Conservation (phyloP, 108 stramenopile genomes). For the Asterionellopsis glacialis region DNA sequence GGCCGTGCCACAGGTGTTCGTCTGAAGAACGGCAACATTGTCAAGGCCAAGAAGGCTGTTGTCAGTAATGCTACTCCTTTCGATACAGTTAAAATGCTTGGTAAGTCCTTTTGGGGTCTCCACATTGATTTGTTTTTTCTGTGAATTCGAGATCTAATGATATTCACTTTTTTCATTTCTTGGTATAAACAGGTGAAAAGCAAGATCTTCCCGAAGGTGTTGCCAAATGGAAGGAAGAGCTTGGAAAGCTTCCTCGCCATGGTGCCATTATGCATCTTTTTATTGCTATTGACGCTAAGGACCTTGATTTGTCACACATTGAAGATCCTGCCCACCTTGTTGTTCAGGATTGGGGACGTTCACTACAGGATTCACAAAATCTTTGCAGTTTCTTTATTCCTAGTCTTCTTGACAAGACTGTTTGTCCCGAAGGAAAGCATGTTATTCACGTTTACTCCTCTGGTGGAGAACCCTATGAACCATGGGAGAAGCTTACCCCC, state of each 20-base stretch:
- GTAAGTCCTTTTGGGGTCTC: constrained; percentile 5
- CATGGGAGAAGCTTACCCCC: constrained; percentile 90
- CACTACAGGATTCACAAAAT: constrained; percentile 89
- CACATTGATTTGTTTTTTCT: neutral
- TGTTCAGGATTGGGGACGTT: constrained; percentile 88
- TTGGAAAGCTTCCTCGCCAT: constrained; percentile 81
- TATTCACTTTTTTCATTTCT: neutral
- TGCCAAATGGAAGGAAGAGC: constrained; percentile 65
- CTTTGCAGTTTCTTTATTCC: constrained; percentile 90
- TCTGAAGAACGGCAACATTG: constrained; percentile 83
- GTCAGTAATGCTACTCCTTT: constrained; percentile 93
- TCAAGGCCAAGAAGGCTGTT: constrained; percentile 88
- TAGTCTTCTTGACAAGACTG: constrained; percentile 78
- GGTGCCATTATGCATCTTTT: constrained; percentile 88
- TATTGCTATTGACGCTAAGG: constrained; percentile 79
- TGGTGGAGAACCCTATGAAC: constrained; percentile 93
- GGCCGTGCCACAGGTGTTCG: constrained; percentile 85
- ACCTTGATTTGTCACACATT: constrained; percentile 76
- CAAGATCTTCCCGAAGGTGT: constrained; percentile 53
- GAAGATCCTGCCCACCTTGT: constrained; percentile 89
- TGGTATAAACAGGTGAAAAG: constrained; percentile 8
- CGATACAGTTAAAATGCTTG: constrained; percentile 86
- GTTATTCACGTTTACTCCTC: constrained; percentile 93
- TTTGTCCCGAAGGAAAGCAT: constrained; percentile 92
- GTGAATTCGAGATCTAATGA: neutral